A percentile compares a stretch with the other conserved stretches of the same genome.
These are phyloP conservation scores for Penicillium angulare DNA, from an alignment of 495 filamentous ascomycete genomes.

Conservation along the genomic window DNA sequence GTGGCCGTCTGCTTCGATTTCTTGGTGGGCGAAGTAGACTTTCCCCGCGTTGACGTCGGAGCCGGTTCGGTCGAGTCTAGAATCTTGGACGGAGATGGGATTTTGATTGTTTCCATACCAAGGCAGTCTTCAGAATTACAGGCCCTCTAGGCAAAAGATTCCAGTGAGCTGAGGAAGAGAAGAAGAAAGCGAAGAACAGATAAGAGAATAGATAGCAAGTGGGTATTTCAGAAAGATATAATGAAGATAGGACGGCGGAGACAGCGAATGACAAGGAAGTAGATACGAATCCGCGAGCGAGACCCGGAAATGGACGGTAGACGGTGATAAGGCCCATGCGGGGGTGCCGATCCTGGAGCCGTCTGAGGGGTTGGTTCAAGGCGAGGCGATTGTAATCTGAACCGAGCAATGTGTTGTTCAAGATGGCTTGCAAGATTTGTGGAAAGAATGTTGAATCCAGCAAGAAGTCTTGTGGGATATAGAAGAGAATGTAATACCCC, in stretches of 20 bases:
- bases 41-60: constrained; percentile 24
- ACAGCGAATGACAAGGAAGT: constrained; percentile 10
- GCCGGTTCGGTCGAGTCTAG: constrained; percentile 44
- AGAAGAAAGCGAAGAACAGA: no score
- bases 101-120: constrained; percentile 62
- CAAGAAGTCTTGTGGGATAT: no score
- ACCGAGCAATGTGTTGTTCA: not conserved
- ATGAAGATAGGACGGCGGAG: constrained; percentile 10
- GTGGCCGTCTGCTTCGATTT: constrained; percentile 24
- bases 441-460: not conserved
- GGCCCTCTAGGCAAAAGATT: no score
- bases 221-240: not conserved
- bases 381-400: not conserved
- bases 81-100: constrained; percentile 63
- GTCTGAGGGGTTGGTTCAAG: not conserved
- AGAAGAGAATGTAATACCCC: not conserved
- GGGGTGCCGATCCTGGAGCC: constrained; percentile 13
- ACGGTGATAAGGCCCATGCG: constrained; percentile 20
- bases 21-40: constrained; percentile 32
- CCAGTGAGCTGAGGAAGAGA: not conserved
- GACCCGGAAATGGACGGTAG: not conserved
- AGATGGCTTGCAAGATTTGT: not conserved
- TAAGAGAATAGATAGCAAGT: no score
- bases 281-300: not conserved
- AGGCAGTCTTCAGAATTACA: constrained; percentile 7